phyloP scores from a whole-genome alignment of 169 alveolate genomes.

The Cryptosporidium ryanae region DNA sequence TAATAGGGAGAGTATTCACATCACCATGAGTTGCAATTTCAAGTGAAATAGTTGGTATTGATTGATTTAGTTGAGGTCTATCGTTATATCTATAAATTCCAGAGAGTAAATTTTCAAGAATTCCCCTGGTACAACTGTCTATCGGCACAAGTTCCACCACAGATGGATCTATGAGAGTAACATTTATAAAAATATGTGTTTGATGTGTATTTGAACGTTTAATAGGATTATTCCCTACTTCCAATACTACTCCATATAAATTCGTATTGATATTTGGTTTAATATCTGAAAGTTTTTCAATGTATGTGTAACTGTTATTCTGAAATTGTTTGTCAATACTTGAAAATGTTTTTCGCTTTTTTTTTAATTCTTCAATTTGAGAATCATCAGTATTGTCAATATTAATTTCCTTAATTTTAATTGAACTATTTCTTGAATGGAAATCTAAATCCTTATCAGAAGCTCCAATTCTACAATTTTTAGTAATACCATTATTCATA shows the following conservation, averaged over 20 bases:
- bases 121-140: conserved; percentile 16
- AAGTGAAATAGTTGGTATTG: conserved; percentile 47
- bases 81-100: conserved; percentile 36
- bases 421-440: not conserved
- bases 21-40: conserved; percentile 69
- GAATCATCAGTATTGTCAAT: not conserved
- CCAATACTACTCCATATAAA: conserved; percentile 61
- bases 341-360: conserved; percentile 15
- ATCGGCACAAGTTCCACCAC: conserved; percentile 54
- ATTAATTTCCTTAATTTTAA: not conserved
- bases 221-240: conserved; percentile 69
- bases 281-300: conserved; percentile 41
- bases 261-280: conserved; percentile 41
- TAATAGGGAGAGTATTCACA: conserved; percentile 53
- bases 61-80: conserved; percentile 37
- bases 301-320: conserved; percentile 16
- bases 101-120: conserved; percentile 40
- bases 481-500: not conserved
- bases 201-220: conserved; percentile 22
- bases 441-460: not conserved
- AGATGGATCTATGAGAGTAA: conserved; percentile 64
- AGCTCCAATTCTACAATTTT: not conserved
- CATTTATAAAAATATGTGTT: conserved; percentile 56
- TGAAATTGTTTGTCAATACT: not conserved
- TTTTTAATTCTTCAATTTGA: not conserved